Base-by-base conservation (phyloP, 352 stramenopile species). In the Pythium phragmitis region DNA sequence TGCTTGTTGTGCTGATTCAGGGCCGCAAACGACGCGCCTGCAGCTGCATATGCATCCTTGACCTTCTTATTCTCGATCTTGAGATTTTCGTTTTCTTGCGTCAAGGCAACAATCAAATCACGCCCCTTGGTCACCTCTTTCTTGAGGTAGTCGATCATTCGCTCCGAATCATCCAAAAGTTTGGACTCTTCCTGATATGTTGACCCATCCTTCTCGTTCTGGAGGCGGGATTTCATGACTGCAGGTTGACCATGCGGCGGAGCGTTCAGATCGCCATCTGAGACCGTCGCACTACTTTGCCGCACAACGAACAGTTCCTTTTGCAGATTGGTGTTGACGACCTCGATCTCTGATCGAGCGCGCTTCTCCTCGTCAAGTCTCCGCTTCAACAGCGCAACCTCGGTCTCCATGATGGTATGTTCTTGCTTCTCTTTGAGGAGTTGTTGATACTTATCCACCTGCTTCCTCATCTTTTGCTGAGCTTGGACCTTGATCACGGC, bases 1-100 rank as follows among this genome's bases (percentile, higher is more conserved):
- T 97, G 90, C 62, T 98, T 98, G 59, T 96, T 96, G 71, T 97
- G 91, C 75, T 98, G 89, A 59, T 97, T 98, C 2, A 98, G 73
- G 12, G 91, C 88, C 14, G 88, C 85, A 65, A 98, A 98, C 5
- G 90, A 97, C 47, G 87, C 88, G n/a, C 89, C 87, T 6, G 92
- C 91, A 57, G 89, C 90, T 13, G 88, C 95, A 76, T 98, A 98
- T 3, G 92, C 91, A 73, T 97, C 90, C 73, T 97, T 91, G n/a
- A 95, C 83, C 57, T 91, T 91, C 65, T 92, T 92, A 78, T 93
- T 93, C 65, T 95, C 86, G 1, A 76, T 70, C 67, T 93, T 93
- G n/a, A 95, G 74, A 34, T 82, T 82, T 57, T 93, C 86, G 47
- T 94, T 93, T 53, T 96, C 87, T 42, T 83, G 70, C 9, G 74